Evolutionary conservation across 2,329 filamentous ascomycete species (phyloP), one percentile per base, ranked within the genome.

Genomic region (Albifimbria verrucaria): DNA sequence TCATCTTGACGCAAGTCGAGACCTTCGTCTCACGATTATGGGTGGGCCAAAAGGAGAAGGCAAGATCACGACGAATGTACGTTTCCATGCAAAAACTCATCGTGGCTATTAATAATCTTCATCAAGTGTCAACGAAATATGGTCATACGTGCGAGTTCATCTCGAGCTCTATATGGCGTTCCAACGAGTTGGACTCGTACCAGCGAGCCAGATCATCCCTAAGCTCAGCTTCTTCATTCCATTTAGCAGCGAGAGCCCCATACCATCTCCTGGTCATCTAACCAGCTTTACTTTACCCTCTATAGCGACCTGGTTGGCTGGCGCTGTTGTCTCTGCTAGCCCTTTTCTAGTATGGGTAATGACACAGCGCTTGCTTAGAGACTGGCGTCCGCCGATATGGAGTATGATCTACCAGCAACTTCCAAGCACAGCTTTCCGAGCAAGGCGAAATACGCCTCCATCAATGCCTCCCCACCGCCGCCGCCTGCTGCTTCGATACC

Each of bases 121-220:
- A 10, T 22, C 12, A 23, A 73, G 71, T 17, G 22, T 65, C 4
- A 59, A 65, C 17, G 61, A 68, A n/a, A 36, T 63, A 12, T 72
- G 71, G 69, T 63, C 62, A 2, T 79, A 81, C 55, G 44, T 80
- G 4, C 70, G 72, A 36, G 68, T 77, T 9, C 80, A 84, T 56
- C 59, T 84, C 1, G 76, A 81, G 49, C 62, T 82, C 4, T 82
- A 75, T 56, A 68, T 76, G n/a, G 75, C 77, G 21, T 65, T 84
- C 44, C 81, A 84, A 57, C 72, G 78, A 47, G 66, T 80, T 7
- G 77, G 76, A 7, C 65, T 85, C 15, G 66, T 78, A 43, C 66
- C 78, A 0, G 63, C 68, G 12, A 69, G 58, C 12, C 67, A 66
- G 7, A 64, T 65, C 65, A 64, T 83, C 3, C 81, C 82, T 0